Conservation (phyloP, 2,329 filamentous ascomycete species). For the Botryotinia calthae region DNA sequence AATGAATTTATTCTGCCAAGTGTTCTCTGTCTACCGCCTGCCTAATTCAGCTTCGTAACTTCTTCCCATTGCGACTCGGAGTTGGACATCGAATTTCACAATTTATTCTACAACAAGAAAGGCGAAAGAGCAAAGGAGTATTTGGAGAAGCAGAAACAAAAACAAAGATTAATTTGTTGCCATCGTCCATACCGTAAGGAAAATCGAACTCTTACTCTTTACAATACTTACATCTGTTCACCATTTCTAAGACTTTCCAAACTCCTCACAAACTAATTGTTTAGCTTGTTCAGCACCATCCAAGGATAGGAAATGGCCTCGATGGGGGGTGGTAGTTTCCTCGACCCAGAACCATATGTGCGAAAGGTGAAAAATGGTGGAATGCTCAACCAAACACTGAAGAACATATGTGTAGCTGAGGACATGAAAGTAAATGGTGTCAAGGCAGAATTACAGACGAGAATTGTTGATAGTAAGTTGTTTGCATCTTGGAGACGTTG, state of each 20-base stretch:
- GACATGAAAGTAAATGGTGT: constrained; percentile 75
- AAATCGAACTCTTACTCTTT: neutral
- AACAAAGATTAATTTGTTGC: neutral
- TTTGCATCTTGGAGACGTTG: neutral
- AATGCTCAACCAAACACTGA: constrained; percentile 35
- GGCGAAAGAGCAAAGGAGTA: neutral
- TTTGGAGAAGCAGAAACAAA: neutral
- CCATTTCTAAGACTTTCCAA: neutral
- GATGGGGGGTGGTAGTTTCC: constrained; percentile 34
- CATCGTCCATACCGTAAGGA: neutral
- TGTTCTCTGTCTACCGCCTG: neutral
- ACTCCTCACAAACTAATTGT: neutral
- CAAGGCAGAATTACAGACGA: constrained; percentile 76
- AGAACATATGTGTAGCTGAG: constrained; percentile 65
- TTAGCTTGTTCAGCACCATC: constrained; percentile 9
- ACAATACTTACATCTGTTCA: neutral
- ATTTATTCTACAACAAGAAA: neutral
- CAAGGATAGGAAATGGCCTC: constrained; percentile 35
- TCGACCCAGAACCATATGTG: constrained; percentile 36
- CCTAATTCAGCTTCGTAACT: neutral
- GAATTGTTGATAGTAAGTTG: constrained; percentile 72
- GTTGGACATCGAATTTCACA: constrained; percentile 2
- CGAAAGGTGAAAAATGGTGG: constrained; percentile 32
- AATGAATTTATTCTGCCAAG: neutral
- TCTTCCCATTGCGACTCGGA: neutral